Base-by-base conservation (phyloP, 2,329 filamentous ascomycete species). In the Hypoxylon sp. region DNA sequence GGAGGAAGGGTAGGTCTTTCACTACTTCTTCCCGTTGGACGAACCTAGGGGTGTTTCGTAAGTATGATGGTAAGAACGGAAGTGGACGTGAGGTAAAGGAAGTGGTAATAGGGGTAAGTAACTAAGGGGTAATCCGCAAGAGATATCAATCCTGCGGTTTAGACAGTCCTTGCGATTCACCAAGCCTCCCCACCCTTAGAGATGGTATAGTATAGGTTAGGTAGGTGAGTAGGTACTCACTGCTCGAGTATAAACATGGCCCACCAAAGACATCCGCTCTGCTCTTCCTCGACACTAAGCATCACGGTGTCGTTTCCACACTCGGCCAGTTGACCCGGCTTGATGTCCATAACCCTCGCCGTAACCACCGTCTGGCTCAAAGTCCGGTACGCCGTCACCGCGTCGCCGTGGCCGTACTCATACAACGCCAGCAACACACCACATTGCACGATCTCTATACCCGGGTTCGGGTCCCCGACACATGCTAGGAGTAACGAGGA, bases 361-460 rank as follows among this genome's bases (percentile, higher is more conserved):
- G 78, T 78, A 3, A 79, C 78, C n/a, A 78, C 79, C 0, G 80
- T 78, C 70, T 84, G 81, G 35, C 81, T 81, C 8, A 84, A 76
- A 8, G 82, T 83, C 31, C 81, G 74, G 67, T 84, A 84, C 25
- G 82, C 81, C n/a, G 80, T 76, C 56, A 75, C 73, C 33, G 80
- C 77, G 35, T 82, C 79, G 33, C 82, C 82, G 65, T 84, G 82
- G 1, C 82, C 82, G 66, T 83, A 82, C 68, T 84, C 82, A 70
- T 82, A 84, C 46, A 84, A 74, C 3, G 81, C 80, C 46, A 84
- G 70, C 61, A 84, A 72, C 20, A 82, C 77, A 30, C 79, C 80
- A 64, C 80, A 82, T 71, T 84, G 82, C 11, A 83, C 75, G 27
- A 83, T 73, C 74, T 81, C 81, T 27, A 83, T 75, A 31, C 73